Conservation (phyloP, 371 early-diverging fungal genomes). For the Nematocida sp. region DNA sequence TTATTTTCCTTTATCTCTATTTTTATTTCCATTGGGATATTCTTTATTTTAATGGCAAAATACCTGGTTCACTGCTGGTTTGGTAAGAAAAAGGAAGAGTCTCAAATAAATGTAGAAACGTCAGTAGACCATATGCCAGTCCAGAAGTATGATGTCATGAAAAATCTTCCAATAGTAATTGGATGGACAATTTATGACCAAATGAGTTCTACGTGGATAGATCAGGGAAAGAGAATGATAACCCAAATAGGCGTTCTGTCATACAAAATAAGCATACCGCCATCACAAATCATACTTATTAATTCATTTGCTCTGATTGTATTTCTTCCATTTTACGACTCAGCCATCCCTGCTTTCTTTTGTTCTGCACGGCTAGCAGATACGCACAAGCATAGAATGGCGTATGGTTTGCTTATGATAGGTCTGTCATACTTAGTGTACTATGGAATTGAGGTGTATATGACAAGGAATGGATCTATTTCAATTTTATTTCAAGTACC, state of each 20-base stretch:
- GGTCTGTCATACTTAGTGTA: conserved; percentile 61
- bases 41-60: not conserved
- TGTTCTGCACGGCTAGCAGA: conserved; percentile 62
- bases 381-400: conserved; percentile 71
- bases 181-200: conserved; percentile 72
- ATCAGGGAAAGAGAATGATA: conserved; percentile 69
- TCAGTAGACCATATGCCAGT: conserved; percentile 18
- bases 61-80: not conserved
- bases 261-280: conserved; percentile 37
- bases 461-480: conserved; percentile 23
- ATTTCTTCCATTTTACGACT: conserved; percentile 72
- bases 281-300: conserved; percentile 69
- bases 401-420: conserved; percentile 61
- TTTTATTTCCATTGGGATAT: not conserved
- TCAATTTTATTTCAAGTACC: conserved; percentile 72
- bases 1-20: conserved; percentile 16
- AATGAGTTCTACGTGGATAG: conserved; percentile 70
- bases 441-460: conserved; percentile 69
- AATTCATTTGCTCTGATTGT: conserved; percentile 72
- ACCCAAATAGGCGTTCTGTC: conserved; percentile 22
- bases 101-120: not conserved
- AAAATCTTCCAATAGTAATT: conserved; percentile 60
- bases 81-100: not conserved
- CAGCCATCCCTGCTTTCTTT: conserved; percentile 71
- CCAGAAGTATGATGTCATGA: not conserved